Evolutionary conservation across 2,329 filamentous ascomycete genomes (phyloP), one percentile per base, ranked within the genome.

Genomic region (Exophiala aquamarina): DNA sequence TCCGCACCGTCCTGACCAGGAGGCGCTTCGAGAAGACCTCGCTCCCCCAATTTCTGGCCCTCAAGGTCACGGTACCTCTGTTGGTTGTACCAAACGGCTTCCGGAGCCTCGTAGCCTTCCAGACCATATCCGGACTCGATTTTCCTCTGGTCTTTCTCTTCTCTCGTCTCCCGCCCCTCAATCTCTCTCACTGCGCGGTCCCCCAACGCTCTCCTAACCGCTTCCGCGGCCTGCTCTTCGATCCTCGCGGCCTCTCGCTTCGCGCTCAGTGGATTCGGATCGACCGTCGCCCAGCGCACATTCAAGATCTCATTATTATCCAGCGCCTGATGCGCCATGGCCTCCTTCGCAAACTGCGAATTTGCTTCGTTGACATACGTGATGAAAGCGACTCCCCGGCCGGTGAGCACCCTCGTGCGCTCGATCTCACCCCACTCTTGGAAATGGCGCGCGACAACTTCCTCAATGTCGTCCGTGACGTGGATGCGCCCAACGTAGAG

Each of bases 391-490:
- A 98, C 93, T 44, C 93, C 94, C 32, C 92, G 75, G 1, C 83
- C 84, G 47, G 94, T 96, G 11, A 98, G 74, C 2, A 97, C 92
- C 20, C 93, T 84, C 37, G 86, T 84, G 35, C 93, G 81, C 66
- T 97, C 92, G 40, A 98, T 75, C 61, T 91, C 87, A 0, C 93
- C 93, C 91, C 91, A 98, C 77, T 98, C 93, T 18, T 89, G 86
- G 65, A 97, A 96, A 70, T 98, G 93, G 11, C 94, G 79, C 21
- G 92, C 85, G 4, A 97, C 92, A 28, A 97, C 82, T 70, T 98
- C 93, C 65, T 98, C 92, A 53, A 97, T 96, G 63, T 97, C 92
- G 66, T 97, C 93, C 10, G 86, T 92, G 28, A 95, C 92, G 66
- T 96, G 89, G 66, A 98, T 96, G 38, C 91, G 78, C 4, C 93